Conservation (phyloP, 2,329 filamentous ascomycete species). For the Trichoderma pleuroti region DNA sequence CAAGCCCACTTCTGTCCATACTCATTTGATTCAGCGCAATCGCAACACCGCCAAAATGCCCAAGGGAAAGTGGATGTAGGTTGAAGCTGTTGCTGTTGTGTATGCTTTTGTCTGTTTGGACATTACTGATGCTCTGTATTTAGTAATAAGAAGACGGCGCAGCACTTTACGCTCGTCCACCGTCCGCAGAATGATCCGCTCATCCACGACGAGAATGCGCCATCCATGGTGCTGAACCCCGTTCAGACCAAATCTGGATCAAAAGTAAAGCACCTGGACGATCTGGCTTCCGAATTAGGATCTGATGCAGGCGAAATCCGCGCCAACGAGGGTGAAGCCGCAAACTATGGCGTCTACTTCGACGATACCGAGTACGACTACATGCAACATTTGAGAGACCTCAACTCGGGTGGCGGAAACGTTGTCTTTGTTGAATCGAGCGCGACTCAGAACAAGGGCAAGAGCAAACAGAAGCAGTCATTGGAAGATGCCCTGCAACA, state of each 20-base stretch:
- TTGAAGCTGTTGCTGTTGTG: neutral
- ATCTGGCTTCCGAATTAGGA: constrained; percentile 74
- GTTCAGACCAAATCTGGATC: constrained; percentile 43
- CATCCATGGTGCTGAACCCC: constrained; percentile 85
- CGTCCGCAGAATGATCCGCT: constrained; percentile 95
- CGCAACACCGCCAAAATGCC: constrained; percentile 57
- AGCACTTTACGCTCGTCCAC: constrained; percentile 91
- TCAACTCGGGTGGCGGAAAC: constrained; percentile 67
- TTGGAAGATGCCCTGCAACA: constrained; percentile 78
- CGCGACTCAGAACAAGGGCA: constrained; percentile 60
- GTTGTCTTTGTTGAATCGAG: constrained; percentile 80
- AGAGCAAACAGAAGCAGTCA: constrained; percentile 70
- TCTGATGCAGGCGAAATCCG: constrained; percentile 63
- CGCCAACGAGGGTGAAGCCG: constrained; percentile 92
- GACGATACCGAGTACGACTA: constrained; percentile 98
- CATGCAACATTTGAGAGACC: constrained; percentile 95
- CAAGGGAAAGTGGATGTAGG: constrained; percentile 66
- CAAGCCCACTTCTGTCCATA: constrained; percentile 15
- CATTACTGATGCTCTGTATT: neutral
- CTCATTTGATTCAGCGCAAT: constrained; percentile 13
- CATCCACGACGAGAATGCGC: constrained; percentile 86
- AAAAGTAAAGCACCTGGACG: constrained; percentile 64
- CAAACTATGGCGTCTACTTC: constrained; percentile 87
- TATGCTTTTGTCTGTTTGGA: neutral
- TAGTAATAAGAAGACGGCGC: constrained; percentile 82